Percentiles rank a stretch among this genome's conserved stretches.
These are phyloP conservation scores for Nepenthes mirabilis DNA, from an alignment of 148 eudicot genomes.

Conservation along the genomic window DNA sequence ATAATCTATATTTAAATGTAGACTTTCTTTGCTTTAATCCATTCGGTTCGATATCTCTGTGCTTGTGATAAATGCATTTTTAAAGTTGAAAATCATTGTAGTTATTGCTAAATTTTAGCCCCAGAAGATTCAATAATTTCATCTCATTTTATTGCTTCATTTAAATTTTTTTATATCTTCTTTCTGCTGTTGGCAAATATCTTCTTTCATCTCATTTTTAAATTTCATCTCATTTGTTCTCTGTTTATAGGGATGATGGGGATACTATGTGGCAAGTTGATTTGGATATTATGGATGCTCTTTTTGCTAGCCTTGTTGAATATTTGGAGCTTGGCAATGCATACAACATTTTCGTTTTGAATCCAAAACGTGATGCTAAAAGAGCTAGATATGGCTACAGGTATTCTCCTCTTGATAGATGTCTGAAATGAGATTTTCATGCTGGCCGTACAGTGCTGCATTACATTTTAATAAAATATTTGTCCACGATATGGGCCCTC, in stretches of 20 bases:
- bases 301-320: conserved; percentile 71
- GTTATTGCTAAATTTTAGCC: too few species aligned
- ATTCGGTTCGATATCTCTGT: background rate
- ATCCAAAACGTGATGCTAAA: conserved; percentile 57
- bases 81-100: too few species aligned
- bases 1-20: too few species aligned
- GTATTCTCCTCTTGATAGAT: conserved; percentile 18
- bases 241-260: conserved; percentile 28
- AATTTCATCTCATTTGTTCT: conserved; percentile 3
- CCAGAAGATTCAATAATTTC: too few species aligned
- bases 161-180: conserved; percentile 1
- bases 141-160: conserved; percentile 3
- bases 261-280: conserved; percentile 82
- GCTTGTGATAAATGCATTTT: too few species aligned
- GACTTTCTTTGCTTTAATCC: background rate
- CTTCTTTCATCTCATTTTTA: too few species aligned
- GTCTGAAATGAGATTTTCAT: too few species aligned
- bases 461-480: too few species aligned
- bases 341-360: conserved; percentile 74
- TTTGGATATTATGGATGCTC: conserved; percentile 73
- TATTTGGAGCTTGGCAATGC: conserved; percentile 73
- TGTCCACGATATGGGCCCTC: too few species aligned
- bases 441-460: too few species aligned
- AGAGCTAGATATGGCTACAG: conserved; percentile 76
- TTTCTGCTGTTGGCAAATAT: background rate